phyloP scores from a whole-genome alignment of 1,139 yeast genomes.

The Debaryomyces udenii region DNA sequence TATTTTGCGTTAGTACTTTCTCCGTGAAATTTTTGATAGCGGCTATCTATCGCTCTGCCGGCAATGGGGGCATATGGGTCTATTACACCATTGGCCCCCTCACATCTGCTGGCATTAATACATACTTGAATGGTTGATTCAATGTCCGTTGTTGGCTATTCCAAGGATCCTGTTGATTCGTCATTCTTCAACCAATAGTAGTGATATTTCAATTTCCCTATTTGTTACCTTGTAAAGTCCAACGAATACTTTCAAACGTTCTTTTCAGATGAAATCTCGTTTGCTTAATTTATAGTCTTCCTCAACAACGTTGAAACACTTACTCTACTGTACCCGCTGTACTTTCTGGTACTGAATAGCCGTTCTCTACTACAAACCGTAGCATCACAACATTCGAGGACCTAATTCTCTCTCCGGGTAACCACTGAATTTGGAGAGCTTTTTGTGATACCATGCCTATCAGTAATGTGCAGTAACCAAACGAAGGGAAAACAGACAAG shows the following conservation, averaged over 20 bases:
- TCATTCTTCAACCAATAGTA: conserved; percentile 25
- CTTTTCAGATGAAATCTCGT: conserved; percentile 1
- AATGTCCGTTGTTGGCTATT: conserved; percentile 47
- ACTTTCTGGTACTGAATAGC: conserved; percentile 3
- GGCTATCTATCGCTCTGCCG: neutral
- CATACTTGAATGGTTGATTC: conserved; percentile 52
- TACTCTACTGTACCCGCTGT: conserved; percentile 2
- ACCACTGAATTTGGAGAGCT: conserved; percentile 1
- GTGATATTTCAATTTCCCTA: conserved; percentile 6
- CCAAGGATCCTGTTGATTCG: conserved; percentile 52
- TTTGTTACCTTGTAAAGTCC: conserved; percentile 7
- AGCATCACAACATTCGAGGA: conserved; percentile 15
- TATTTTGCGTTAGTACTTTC: conserved; percentile 16
- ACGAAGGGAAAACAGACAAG: neutral
- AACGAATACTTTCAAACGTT: conserved; percentile 4
- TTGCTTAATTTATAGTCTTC: conserved; percentile 2
- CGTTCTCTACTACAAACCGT: conserved; percentile 8
- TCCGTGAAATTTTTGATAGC: conserved; percentile 1
- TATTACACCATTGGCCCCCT: neutral
- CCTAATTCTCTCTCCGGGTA: conserved; percentile 11
- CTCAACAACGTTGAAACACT: conserved; percentile 4
- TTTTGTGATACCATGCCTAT: neutral
- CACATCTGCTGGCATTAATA: conserved; percentile 14
- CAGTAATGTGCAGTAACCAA: neutral
- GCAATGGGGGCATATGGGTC: neutral